Conservation (phyloP, 139 green algal genomes). For the Chlorella sp. region DNA sequence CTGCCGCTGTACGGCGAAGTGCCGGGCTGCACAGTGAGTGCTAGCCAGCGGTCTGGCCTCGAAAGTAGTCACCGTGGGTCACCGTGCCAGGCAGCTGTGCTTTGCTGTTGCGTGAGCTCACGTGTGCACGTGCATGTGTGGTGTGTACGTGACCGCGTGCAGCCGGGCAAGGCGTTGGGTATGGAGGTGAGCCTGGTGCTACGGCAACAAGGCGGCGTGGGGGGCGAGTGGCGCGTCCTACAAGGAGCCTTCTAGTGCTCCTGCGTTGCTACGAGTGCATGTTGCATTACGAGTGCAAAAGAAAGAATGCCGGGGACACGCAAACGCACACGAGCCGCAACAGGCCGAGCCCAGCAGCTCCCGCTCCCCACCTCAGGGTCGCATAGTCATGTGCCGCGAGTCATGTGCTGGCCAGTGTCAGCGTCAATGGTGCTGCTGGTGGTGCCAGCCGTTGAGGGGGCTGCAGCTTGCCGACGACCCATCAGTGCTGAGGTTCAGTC, state of each 20-base stretch:
- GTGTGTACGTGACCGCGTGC: no score
- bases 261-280: no score
- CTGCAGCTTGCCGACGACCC: neutral
- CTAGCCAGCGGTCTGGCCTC: no score
- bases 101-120: no score
- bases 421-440: neutral
- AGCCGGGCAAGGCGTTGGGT: neutral
- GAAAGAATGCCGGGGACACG: no score
- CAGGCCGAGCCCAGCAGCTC: no score
- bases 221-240: neutral
- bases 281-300: no score
- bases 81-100: neutral
- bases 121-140: no score
- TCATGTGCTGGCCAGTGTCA: neutral
- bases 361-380: neutral
- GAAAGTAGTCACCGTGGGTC: no score
- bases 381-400: neutral
- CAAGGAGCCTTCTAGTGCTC: neutral
- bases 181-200: neutral
- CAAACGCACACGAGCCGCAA: no score
- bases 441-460: neutral
- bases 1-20: neutral
- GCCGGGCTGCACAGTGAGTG: neutral
- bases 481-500: neutral
- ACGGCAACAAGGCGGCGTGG: neutral